A percentile compares a stretch with the other conserved stretches of the same genome.
These are phyloP conservation scores for Takashimella tepidaria DNA, from an alignment of 1,284 basidiomycete species.

Conservation along the genomic window DNA sequence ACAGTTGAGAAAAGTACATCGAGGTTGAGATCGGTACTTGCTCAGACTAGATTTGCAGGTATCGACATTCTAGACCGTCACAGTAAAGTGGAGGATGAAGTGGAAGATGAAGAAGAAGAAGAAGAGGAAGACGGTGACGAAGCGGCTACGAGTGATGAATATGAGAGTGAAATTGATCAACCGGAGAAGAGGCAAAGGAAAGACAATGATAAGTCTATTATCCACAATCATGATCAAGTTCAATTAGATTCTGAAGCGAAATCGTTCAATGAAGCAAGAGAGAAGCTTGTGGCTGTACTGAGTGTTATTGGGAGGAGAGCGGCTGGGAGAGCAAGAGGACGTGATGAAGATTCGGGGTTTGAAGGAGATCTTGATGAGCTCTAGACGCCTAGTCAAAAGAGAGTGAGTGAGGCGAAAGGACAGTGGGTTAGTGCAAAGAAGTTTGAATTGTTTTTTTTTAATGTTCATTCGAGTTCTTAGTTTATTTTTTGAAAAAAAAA, in stretches of 20 bases:
- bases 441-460: too few relatives aligned
- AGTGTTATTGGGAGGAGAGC: constrained; percentile 36
- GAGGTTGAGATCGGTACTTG: constrained; percentile 37
- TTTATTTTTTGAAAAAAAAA: too few relatives aligned
- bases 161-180: constrained; percentile 2
- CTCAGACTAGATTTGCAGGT: constrained; percentile 37
- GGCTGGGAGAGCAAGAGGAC: constrained; percentile 24
- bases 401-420: neutral
- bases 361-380: constrained; percentile 42
- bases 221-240: too few relatives aligned
- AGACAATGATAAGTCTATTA: neutral
- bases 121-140: constrained; percentile 16
- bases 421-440: too few relatives aligned
- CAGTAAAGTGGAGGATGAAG: constrained; percentile 7
- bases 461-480: too few relatives aligned
- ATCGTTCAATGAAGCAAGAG: constrained; percentile 35
- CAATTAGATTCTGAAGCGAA: constrained; percentile 12
- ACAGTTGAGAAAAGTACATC: constrained; percentile 33
- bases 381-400: too few relatives aligned
- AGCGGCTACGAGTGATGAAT: constrained; percentile 8
- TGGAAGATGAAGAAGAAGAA: constrained; percentile 2
- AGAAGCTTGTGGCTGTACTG: constrained; percentile 39
- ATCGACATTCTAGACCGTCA: constrained; percentile 18
- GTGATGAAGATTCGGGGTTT: constrained; percentile 42
- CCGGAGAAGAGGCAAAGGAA: constrained; percentile 9